Percentiles rank a stretch among this genome's conserved stretches.
These are phyloP conservation scores for Botrytis byssoidea DNA, from an alignment of 2,329 filamentous ascomycete genomes.

Conservation along the genomic window DNA sequence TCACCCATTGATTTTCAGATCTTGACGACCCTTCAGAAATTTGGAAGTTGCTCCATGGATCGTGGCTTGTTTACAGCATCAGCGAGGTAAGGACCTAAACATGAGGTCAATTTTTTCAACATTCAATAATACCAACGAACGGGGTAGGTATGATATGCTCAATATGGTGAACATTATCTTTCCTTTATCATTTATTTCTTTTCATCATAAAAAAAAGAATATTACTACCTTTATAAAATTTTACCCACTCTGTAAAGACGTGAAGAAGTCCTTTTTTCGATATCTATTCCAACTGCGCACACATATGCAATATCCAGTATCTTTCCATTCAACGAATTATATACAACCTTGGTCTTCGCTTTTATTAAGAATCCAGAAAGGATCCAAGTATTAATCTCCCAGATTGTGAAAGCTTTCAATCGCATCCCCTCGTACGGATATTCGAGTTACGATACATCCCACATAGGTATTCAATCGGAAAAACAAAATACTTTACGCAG, in stretches of 20 bases:
- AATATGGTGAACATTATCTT: background rate
- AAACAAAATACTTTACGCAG: background rate
- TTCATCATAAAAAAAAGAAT: background rate
- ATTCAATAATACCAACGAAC: background rate
- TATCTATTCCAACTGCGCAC: background rate
- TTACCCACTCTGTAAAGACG: background rate
- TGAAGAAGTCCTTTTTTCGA: background rate
- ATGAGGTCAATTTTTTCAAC: slow-evolving; percentile 2
- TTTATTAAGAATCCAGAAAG: background rate
- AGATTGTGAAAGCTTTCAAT: background rate
- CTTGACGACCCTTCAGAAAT: background rate
- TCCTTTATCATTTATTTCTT: background rate
- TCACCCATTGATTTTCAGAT: slow-evolving; percentile 14
- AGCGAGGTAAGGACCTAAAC: background rate
- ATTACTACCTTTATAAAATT: background rate
- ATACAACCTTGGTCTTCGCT: background rate
- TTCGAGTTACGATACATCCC: background rate
- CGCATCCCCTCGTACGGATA: background rate
- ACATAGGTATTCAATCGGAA: background rate
- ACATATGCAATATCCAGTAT: background rate
- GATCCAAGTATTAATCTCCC: background rate
- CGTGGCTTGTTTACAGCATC: background rate
- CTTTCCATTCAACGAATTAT: background rate
- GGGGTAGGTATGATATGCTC: background rate
- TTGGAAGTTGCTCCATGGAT: background rate